Conservation (phyloP, 345 rosid genomes). For the Ceriops zippeliana region DNA sequence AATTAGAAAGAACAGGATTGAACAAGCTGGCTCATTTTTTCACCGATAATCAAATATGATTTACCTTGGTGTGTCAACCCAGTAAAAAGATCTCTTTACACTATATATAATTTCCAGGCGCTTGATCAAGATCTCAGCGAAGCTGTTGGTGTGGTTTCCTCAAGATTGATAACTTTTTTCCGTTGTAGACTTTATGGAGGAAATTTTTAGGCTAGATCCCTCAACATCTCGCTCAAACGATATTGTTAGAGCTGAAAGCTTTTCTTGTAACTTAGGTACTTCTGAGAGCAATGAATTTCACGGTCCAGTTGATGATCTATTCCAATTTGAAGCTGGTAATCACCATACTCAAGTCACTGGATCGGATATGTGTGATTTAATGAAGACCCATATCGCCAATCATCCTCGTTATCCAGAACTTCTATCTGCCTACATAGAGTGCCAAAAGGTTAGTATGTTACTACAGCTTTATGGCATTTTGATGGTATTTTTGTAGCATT, state of each 20-base stretch:
- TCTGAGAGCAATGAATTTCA: conserved; percentile 15
- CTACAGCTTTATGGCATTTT: too few species aligned
- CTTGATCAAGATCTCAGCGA: too few species aligned
- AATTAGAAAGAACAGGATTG: neutral
- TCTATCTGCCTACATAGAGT: conserved; percentile 52
- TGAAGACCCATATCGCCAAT: conserved; percentile 56
- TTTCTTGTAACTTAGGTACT: conserved; percentile 13
- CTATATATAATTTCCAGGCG: too few species aligned
- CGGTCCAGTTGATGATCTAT: conserved; percentile 15
- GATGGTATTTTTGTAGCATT: neutral
- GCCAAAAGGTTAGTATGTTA: conserved; percentile 46
- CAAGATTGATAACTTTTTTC: neutral
- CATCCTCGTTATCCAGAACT: conserved; percentile 62
- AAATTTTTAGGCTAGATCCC: conserved; percentile 33
- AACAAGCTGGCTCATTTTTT: neutral
- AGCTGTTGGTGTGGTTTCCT: neutral
- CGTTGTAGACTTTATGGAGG: conserved; percentile 32
- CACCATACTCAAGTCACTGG: conserved; percentile 13
- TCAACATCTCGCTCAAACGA: conserved; percentile 17
- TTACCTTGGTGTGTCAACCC: too few species aligned
- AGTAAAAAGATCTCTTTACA: too few species aligned
- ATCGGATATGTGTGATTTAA: conserved; percentile 40
- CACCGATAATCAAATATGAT: neutral
- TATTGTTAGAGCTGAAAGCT: conserved; percentile 11
- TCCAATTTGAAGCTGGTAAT: conserved; percentile 23